Evolutionary conservation across 2,329 filamentous ascomycete species (phyloP).

Genomic region (Aphanoascus verrucosus): DNA sequence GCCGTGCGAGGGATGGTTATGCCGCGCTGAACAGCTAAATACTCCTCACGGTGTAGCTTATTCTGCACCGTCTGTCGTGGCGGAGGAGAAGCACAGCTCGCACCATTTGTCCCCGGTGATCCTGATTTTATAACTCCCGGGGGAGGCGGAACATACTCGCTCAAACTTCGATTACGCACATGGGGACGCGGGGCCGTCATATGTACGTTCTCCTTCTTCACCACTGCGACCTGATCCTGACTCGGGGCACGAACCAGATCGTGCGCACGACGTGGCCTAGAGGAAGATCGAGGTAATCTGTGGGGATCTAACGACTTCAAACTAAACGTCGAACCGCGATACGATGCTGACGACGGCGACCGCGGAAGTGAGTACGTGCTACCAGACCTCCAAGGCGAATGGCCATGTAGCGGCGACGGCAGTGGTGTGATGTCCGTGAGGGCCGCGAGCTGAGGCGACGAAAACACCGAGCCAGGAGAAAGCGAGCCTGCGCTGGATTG

Average conservation of each 20-base stretch:
- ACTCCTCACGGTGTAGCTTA: slow-evolving; percentile 61
- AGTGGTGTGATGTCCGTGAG: slow-evolving; percentile 71
- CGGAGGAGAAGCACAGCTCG: slow-evolving; percentile 25
- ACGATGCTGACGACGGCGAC: slow-evolving; percentile 33
- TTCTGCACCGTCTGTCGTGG: slow-evolving; percentile 31
- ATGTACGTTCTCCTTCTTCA: not conserved
- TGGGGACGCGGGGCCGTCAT: slow-evolving; percentile 33
- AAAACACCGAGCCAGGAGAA: slow-evolving; percentile 55
- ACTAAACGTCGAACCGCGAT: slow-evolving; percentile 28
- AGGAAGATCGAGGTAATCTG: slow-evolving; percentile 24
- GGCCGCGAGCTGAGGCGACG: slow-evolving; percentile 62
- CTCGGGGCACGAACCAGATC: slow-evolving; percentile 34
- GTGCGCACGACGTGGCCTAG: slow-evolving; percentile 20
- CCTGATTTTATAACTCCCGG: slow-evolving; percentile 60
- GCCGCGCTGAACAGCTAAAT: slow-evolving; percentile 68
- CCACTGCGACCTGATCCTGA: slow-evolving; percentile 21
- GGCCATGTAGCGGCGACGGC: slow-evolving; percentile 56
- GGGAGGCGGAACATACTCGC: slow-evolving; percentile 73
- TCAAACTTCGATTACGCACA: slow-evolving; percentile 68
- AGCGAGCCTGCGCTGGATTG: slow-evolving; percentile 36
- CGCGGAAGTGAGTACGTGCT: slow-evolving; percentile 45
- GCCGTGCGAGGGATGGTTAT: slow-evolving; percentile 50
- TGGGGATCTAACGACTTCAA: slow-evolving; percentile 30
- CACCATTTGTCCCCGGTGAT: slow-evolving; percentile 42
- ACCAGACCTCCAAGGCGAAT: slow-evolving; percentile 37